Evolutionary conservation across 441 rosid genomes (phyloP).

Genomic region (Pelargonium australe): DNA sequence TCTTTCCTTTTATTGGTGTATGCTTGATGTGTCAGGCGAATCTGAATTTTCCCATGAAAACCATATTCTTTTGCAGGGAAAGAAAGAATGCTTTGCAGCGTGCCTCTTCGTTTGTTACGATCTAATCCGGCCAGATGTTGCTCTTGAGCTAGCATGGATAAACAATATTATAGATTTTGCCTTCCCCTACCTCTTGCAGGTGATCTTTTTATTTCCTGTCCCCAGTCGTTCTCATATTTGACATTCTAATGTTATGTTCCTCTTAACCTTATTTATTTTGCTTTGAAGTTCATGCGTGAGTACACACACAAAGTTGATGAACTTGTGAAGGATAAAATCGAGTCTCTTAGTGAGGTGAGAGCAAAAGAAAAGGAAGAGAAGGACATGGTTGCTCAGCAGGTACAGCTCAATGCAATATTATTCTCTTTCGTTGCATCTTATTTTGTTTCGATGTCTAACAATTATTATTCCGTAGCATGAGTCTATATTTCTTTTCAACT

Average conservation of each 20-base stretch:
- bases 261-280: neutral
- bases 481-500: too few species aligned
- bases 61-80: constrained; percentile 19
- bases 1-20: too few species aligned
- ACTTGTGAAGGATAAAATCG: constrained; percentile 75
- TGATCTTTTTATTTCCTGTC: constrained; percentile 18
- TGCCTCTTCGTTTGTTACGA: constrained; percentile 28
- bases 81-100: constrained; percentile 25
- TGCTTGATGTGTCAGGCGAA: too few species aligned
- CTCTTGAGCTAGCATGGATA: constrained; percentile 25
- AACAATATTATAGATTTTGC: constrained; percentile 25
- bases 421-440: neutral
- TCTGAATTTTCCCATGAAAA: neutral
- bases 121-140: constrained; percentile 21
- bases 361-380: constrained; percentile 90
- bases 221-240: neutral
- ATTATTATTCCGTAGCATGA: neutral
- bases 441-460: neutral
- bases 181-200: constrained; percentile 59
- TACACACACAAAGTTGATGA: constrained; percentile 94
- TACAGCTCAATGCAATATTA: neutral
- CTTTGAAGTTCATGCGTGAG: constrained; percentile 79
- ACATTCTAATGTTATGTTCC: neutral
- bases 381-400: constrained; percentile 91
- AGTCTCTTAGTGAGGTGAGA: constrained; percentile 65